Evolutionary conservation across 768 basidiomycete genomes (phyloP).

Genomic region (Lactifluus subvellereus): DNA sequence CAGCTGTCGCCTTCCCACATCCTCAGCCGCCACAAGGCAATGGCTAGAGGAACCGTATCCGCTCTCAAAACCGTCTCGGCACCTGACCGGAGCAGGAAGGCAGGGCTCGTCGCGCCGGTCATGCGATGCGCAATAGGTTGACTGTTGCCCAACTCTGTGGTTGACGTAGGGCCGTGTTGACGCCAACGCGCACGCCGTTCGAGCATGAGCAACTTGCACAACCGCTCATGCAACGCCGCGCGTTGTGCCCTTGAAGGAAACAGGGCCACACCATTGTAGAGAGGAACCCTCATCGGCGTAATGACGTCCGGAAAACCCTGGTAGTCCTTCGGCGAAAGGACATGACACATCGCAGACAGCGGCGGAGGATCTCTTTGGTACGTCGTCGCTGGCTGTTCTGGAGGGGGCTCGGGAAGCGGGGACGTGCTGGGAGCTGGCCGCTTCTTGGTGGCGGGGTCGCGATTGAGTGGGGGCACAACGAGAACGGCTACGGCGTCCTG

Average conservation of each 20-base stretch:
- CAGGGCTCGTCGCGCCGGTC: conserved; percentile 54
- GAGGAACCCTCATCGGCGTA: conserved; percentile 42
- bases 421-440: conserved; percentile 32
- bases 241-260: conserved; percentile 62
- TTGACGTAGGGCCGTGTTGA: conserved; percentile 1
- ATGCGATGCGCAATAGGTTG: conserved; percentile 20
- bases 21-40: conserved; percentile 72
- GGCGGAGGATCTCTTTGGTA: conserved; percentile 26
- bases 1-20: conserved; percentile 57
- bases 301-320: conserved; percentile 27
- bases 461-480: conserved; percentile 61
- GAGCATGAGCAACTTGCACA: conserved; percentile 43
- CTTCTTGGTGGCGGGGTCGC: conserved; percentile 41
- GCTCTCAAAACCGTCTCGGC: conserved; percentile 43
- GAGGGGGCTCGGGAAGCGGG: background rate
- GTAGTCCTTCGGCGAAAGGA: conserved; percentile 17
- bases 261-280: conserved; percentile 60
- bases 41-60: conserved; percentile 58
- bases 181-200: conserved; percentile 37
- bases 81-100: conserved; percentile 58
- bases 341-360: conserved; percentile 29
- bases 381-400: background rate
- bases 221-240: conserved; percentile 45
- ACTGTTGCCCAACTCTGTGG: background rate
- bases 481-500: conserved; percentile 59